Evolutionary conservation across 2,329 filamentous ascomycete species (phyloP), one percentile per base, ranked within the genome.

Genomic region (Ophiostoma angusticollis): DNA sequence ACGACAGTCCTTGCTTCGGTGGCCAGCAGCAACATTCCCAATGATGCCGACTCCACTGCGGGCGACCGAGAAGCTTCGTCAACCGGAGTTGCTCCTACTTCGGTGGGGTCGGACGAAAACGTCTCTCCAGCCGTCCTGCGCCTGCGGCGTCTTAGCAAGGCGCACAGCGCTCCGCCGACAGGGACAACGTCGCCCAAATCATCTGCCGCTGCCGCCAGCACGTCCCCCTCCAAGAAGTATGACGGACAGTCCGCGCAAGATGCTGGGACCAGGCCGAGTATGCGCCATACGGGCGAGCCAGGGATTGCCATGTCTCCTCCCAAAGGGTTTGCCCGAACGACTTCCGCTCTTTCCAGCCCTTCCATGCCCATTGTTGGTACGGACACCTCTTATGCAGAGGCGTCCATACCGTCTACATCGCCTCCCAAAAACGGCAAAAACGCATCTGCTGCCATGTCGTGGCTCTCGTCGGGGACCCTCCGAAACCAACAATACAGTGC

Each of bases 321-420:
- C 21, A 72, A 77, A 22, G 70, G 67, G 48, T 63, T 65, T 2
- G 64, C 80, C 43, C 65, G 76, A 32, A 73, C 78, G 3, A 65
- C 68, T 27, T 79, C 41, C 7, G 36, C 79, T 0, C 78, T 81
- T 48, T 71, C 74, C 9, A 67, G 64, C 41, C 69, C 71, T 19
- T 70, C 78, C 2, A 69, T 74, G 39, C 78, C 83, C 2, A 63
- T 78, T 16, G 71, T 87, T 6, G 75, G 72, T 22, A 75, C 78
- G 1, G 78, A 85, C 49, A 67, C 70, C 24, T 68, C 73, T 1
- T 78, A 79, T 45, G 74, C 76, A 16, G 79, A 85, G 44, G 65
- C 76, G 11, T 71, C 72, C 47, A 72, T 70, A 44, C 65, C 69
- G 12, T 70, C 67, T 4, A 65, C 64, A 2, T 71, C 70, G 23